Conservation (phyloP, 192 early-diverging fungal genomes). For the Funneliformis mosseae region DNA sequence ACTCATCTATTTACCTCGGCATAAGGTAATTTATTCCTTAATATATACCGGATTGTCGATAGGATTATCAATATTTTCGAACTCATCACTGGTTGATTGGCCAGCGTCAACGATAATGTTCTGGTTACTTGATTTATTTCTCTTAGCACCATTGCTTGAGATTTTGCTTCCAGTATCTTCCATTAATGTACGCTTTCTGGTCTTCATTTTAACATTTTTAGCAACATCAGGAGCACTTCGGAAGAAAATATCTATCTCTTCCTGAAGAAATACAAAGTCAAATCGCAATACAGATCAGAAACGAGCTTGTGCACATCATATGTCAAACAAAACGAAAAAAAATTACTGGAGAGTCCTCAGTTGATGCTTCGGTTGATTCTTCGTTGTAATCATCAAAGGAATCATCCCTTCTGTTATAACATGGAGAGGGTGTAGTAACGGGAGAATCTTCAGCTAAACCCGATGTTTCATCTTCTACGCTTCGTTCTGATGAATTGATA, state of each 20-base stretch:
- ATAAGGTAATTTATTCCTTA: slow-evolving; percentile 12
- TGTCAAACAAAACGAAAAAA: slow-evolving; percentile 17
- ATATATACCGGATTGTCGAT: slow-evolving; percentile 3
- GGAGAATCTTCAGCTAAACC: slow-evolving; percentile 3
- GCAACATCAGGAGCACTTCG: background rate
- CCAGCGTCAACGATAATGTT: slow-evolving; percentile 19
- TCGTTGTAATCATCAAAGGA: background rate
- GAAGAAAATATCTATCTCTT: slow-evolving; percentile 9
- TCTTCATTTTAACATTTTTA: background rate
- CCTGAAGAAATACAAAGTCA: slow-evolving; percentile 9
- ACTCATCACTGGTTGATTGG: slow-evolving; percentile 27
- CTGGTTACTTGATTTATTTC: slow-evolving; percentile 22
- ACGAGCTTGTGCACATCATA: slow-evolving; percentile 24
- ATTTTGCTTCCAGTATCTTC: slow-evolving; percentile 21
- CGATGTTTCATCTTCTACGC: slow-evolving; percentile 11
- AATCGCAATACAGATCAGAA: slow-evolving; percentile 10
- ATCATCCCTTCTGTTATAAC: slow-evolving; percentile 14
- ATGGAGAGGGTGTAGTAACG: background rate
- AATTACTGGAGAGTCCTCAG: slow-evolving; percentile 21
- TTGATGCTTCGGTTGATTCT: background rate
- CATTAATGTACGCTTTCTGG: slow-evolving; percentile 15
- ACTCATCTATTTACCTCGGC: background rate
- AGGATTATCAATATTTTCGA: slow-evolving; percentile 12
- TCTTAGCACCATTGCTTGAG: background rate
- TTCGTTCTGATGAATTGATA: slow-evolving; percentile 26